A percentile compares a stretch with the other conserved stretches of the same genome.
These are phyloP conservation scores for Musa itinerans DNA, from an alignment of 176 grass and related monocot genomes.

Conservation along the genomic window DNA sequence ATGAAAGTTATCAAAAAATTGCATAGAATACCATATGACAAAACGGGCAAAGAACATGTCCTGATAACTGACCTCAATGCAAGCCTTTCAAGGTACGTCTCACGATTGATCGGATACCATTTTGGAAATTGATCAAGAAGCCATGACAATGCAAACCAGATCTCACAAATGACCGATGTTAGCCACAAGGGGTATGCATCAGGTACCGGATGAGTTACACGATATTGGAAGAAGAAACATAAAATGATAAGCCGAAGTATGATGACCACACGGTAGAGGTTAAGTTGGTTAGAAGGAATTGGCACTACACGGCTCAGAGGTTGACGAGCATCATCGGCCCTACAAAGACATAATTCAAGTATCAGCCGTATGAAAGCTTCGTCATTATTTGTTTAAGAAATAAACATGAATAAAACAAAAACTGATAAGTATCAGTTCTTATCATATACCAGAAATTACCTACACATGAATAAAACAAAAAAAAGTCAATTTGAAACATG, in stretches of 20 bases:
- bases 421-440: too few species aligned
- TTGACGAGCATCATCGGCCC: constrained; percentile 95
- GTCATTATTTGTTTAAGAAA: neutral
- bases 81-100: constrained; percentile 85
- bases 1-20: neutral
- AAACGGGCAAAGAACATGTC: neutral
- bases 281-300: constrained; percentile 61
- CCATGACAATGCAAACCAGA: constrained; percentile 97
- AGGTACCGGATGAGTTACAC: constrained; percentile 66
- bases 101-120: constrained; percentile 84
- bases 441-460: too few species aligned
- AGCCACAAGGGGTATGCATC: constrained; percentile 92
- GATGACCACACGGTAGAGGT: constrained; percentile 71
- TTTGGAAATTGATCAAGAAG: constrained; percentile 94
- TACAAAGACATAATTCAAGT: constrained; percentile 29
- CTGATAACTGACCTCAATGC: constrained; percentile 53
- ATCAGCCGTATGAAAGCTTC: neutral
- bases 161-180: constrained; percentile 87
- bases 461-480: neutral
- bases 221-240: constrained; percentile 96
- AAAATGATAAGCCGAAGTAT: constrained; percentile 77
- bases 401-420: too few species aligned
- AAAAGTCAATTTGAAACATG: neutral
- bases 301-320: constrained; percentile 87
- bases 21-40: neutral